Evolutionary conservation across 73 alveolate genomes (phyloP).

Genomic region (Symbiodinium pilosum): DNA sequence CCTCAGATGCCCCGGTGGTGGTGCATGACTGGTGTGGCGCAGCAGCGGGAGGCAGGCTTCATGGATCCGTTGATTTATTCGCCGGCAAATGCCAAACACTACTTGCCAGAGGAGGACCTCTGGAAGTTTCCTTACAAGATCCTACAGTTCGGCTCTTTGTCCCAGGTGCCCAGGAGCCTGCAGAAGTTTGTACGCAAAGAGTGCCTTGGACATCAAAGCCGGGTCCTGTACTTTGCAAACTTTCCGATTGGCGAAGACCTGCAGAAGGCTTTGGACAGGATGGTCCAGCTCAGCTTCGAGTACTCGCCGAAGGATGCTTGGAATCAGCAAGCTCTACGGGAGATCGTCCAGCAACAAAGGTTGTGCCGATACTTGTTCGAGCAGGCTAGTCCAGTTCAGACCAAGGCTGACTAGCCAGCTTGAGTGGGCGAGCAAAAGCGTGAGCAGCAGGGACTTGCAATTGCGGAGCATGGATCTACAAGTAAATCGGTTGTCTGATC

Average conservation of each 20-base stretch:
- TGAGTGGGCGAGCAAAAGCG: no score
- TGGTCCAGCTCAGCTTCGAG: neutral
- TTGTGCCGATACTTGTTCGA: slow-evolving; percentile 31
- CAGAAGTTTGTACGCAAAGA: slow-evolving; percentile 27
- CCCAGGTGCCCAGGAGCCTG: slow-evolving; percentile 40
- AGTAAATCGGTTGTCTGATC: no score
- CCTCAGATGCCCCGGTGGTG: slow-evolving; percentile 87
- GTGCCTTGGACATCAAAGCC: neutral
- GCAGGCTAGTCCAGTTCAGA: neutral
- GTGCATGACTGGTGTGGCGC: slow-evolving; percentile 68
- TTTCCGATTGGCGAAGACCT: slow-evolving; percentile 45
- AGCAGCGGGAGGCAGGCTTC: slow-evolving; percentile 61
- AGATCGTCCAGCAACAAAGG: slow-evolving; percentile 50
- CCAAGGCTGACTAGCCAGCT: neutral
- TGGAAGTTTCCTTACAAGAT: slow-evolving; percentile 64
- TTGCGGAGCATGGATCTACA: no score
- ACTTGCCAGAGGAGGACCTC: slow-evolving; percentile 59
- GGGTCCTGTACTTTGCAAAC: slow-evolving; percentile 24
- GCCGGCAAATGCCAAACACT: slow-evolving; percentile 65
- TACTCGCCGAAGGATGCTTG: neutral
- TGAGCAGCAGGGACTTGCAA: no score
- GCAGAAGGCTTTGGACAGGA: neutral
- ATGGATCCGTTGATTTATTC: slow-evolving; percentile 80
- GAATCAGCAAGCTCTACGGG: slow-evolving; percentile 8
- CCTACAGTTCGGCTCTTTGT: slow-evolving; percentile 38